Percentiles rank a stretch among this genome's conserved stretches.
phyloP scores from a whole-genome alignment of 495 filamentous ascomycete genomes.

The Clohesyomyces aquaticus region DNA sequence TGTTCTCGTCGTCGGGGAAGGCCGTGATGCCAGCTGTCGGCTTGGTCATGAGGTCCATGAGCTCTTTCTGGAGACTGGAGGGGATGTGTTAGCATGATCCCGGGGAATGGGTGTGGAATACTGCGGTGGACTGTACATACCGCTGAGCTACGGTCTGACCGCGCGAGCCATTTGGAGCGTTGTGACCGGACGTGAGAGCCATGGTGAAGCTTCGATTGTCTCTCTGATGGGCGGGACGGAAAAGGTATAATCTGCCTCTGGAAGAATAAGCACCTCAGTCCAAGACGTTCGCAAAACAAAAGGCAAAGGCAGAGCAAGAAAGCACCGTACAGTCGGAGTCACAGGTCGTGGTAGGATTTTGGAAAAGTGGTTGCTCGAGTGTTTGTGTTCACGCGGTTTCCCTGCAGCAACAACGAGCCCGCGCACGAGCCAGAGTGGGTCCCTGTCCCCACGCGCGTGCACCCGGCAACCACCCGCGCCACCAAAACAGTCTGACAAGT shows the following conservation, averaged over 20 bases:
- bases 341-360: too few relatives aligned
- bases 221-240: too few relatives aligned
- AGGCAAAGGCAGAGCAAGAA: too few relatives aligned
- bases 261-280: too few relatives aligned
- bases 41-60: slow-evolving; percentile 97
- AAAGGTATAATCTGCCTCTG: too few relatives aligned
- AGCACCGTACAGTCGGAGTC: too few relatives aligned
- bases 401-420: background rate
- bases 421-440: background rate
- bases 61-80: slow-evolving; percentile 85
- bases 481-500: slow-evolving; percentile 1
- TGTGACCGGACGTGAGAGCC: slow-evolving; percentile 22
- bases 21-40: slow-evolving; percentile 92
- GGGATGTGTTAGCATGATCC: background rate
- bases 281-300: too few relatives aligned
- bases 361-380: too few relatives aligned
- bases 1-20: slow-evolving; percentile 91
- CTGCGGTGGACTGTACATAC: too few relatives aligned
- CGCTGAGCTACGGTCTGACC: slow-evolving; percentile 29
- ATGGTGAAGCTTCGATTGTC: slow-evolving; percentile 3
- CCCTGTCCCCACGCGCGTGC: too few relatives aligned
- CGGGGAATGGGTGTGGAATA: slow-evolving; percentile 9
- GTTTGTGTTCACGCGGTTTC: too few relatives aligned
- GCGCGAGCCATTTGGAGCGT: slow-evolving; percentile 18
- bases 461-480: background rate